Conservation (phyloP, 768 basidiomycete species). For the Lactarius hatsudake region DNA sequence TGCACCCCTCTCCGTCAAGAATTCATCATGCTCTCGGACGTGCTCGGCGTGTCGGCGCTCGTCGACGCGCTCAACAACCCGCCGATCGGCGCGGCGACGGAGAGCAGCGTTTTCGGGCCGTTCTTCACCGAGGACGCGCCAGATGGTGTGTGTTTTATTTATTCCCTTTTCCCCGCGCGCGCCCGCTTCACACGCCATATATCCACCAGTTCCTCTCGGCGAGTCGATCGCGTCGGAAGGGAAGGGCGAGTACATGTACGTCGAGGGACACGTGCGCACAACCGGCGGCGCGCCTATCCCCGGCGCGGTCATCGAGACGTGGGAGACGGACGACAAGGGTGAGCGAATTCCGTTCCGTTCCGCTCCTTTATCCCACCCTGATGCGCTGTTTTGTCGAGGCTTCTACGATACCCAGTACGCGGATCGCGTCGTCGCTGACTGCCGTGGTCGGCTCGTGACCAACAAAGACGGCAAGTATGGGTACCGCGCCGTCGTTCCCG, state of each 20-base stretch:
- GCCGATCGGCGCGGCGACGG: slow-evolving; percentile 58
- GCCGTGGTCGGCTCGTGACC: slow-evolving; percentile 62
- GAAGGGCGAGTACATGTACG: slow-evolving; percentile 81
- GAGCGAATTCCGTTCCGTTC: slow-evolving; percentile 26
- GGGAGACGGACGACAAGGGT: slow-evolving; percentile 73
- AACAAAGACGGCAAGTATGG: slow-evolving; percentile 62
- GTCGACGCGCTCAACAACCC: slow-evolving; percentile 76
- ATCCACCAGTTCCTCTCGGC: slow-evolving; percentile 54
- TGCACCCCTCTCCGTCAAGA: slow-evolving; percentile 65
- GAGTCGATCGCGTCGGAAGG: slow-evolving; percentile 84
- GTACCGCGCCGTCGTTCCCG: slow-evolving; percentile 69
- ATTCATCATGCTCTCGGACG: slow-evolving; percentile 84
- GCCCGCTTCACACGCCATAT: neutral
- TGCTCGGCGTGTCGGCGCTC: slow-evolving; percentile 72
- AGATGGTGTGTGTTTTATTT: slow-evolving; percentile 52
- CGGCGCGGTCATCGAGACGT: slow-evolving; percentile 72
- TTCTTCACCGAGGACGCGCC: slow-evolving; percentile 79
- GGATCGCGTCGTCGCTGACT: slow-evolving; percentile 59
- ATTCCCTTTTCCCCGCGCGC: neutral
- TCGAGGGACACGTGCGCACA: slow-evolving; percentile 63
- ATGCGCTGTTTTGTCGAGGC: slow-evolving; percentile 19
- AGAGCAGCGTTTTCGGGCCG: slow-evolving; percentile 76
- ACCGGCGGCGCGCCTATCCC: slow-evolving; percentile 64
- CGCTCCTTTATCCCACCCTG: neutral
- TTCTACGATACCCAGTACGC: slow-evolving; percentile 53